Base-by-base conservation (phyloP, 2,329 filamentous ascomycete species). In the Xylaria sp. region DNA sequence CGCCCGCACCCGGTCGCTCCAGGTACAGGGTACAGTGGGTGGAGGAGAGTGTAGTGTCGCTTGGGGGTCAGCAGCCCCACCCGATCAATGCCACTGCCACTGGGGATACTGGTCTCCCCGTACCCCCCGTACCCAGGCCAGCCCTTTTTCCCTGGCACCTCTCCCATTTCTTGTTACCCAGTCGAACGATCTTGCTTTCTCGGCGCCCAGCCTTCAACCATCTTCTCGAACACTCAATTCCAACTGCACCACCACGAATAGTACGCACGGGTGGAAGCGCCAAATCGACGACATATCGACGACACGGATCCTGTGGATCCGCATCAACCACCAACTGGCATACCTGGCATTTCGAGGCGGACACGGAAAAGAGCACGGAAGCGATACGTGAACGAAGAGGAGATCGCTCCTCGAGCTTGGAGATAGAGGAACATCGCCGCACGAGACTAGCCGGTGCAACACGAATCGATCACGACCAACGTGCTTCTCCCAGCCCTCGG, bases 141-240 rank as follows among this genome's bases (percentile, higher is more conserved):
- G 46, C 40, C 43, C 38, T 58, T 53, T 60, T 60, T 54, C 49
- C 59, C 43, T 49, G 41, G 54, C 63, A 57, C 58, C 49, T 55
- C 61, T 60, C 53, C 51, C 58, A 54, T 61, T 55, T 52, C 41
- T 48, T 51, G 56, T 55, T 41, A 54, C 65, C 67, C 61, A 63
- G 63, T 61, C 58, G 62, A 66, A 60, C 53, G 57, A 67, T 66
- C 67, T 72, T 71, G 68, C 72, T 70, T 73, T 76, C 76, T 78
- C 70, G 76, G 76, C 76, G 76, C 75, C 76, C 75, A 78, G 76
- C 73, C 72, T 71, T 71, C 65, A 64, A 49, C 62, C 64, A 64
- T 67, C 66, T 69, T 70, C 67, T 67, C 71, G 70, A 65, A 67
- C 57, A 43, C 61, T 47, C 60, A 65, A 52, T 53, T 46, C 40